Conservation (phyloP, 768 basidiomycete genomes). For the Mycena rosella region DNA sequence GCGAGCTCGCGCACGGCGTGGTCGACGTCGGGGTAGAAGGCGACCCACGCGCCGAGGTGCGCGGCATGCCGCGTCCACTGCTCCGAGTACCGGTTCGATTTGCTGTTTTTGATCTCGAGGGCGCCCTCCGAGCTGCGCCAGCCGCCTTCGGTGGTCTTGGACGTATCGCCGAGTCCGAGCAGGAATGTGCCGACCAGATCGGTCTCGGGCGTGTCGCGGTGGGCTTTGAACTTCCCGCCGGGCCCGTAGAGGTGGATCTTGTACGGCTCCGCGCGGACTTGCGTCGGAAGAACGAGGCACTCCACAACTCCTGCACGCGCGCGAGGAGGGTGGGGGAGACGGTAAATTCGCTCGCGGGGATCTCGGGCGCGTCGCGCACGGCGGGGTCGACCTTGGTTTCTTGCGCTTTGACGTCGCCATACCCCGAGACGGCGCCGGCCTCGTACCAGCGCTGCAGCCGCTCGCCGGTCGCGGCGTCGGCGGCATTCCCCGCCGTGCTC, state of each 20-base stretch:
- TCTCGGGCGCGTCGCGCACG: conserved; percentile 44
- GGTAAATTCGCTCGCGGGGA: conserved; percentile 38
- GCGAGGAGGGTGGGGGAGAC: conserved; percentile 35
- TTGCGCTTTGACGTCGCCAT: conserved; percentile 40
- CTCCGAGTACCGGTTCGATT: no score
- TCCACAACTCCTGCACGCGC: conserved; percentile 35
- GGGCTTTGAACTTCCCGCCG: conserved; percentile 43
- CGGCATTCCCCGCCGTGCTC: no score
- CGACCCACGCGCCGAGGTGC: conserved; percentile 39
- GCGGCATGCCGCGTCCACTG: background rate
- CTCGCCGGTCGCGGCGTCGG: background rate
- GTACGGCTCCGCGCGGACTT: conserved; percentile 46
- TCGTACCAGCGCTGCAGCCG: conserved; percentile 29
- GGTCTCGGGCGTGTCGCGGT: conserved; percentile 45
- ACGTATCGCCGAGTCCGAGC: conserved; percentile 45
- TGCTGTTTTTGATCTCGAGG: background rate
- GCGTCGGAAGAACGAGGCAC: conserved; percentile 35
- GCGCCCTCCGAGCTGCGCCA: conserved; percentile 20
- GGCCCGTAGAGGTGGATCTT: conserved; percentile 50
- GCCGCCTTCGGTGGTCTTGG: background rate
- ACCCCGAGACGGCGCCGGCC: conserved; percentile 39
- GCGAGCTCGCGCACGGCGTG: conserved; percentile 37
- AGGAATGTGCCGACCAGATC: conserved; percentile 50
- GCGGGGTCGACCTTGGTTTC: conserved; percentile 38
- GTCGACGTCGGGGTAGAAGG: conserved; percentile 48